Evolutionary conservation across 805 yeast species (phyloP).

Genomic region (Nakazawaea ishiwadae): DNA sequence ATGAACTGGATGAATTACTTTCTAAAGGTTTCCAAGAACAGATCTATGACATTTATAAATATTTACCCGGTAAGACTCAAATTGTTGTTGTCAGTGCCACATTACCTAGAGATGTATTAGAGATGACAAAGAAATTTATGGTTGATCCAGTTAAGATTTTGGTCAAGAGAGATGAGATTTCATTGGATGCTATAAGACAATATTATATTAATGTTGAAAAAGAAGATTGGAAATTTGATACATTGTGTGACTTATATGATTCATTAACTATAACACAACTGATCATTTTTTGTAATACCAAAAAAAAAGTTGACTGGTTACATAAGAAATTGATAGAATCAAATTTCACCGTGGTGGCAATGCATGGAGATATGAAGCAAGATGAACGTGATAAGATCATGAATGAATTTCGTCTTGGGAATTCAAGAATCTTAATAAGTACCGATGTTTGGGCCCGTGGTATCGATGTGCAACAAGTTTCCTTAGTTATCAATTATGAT

Average conservation of each 20-base stretch:
- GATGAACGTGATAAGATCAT: slow-evolving; percentile 89
- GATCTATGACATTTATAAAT: slow-evolving; percentile 87
- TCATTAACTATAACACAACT: slow-evolving; percentile 95
- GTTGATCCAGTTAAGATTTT: slow-evolving; percentile 89
- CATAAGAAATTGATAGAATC: slow-evolving; percentile 67
- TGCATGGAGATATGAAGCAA: slow-evolving; percentile 96
- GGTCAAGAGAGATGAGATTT: slow-evolving; percentile 92
- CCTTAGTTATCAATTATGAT: slow-evolving; percentile 92
- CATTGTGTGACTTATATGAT: slow-evolving; percentile 91
- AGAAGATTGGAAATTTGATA: slow-evolving; percentile 94
- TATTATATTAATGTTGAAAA: slow-evolving; percentile 84
- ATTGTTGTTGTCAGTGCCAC: slow-evolving; percentile 95
- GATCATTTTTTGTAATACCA: slow-evolving; percentile 96
- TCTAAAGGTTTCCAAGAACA: slow-evolving; percentile 92
- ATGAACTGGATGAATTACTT: slow-evolving; percentile 98
- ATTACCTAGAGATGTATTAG: slow-evolving; percentile 87
- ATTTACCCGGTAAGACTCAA: slow-evolving; percentile 85
- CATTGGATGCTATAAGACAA: slow-evolving; percentile 94
- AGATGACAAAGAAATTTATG: slow-evolving; percentile 90
- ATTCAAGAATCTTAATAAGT: slow-evolving; percentile 86
- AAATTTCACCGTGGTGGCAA: slow-evolving; percentile 88
- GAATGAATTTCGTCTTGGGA: slow-evolving; percentile 94
- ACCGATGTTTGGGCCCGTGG: slow-evolving; percentile 98
- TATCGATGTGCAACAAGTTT: slow-evolving; percentile 96
- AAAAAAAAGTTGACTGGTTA: slow-evolving; percentile 88